These are phyloP conservation scores for Pythium phragmiticola DNA, from an alignment of 352 stramenopile genomes.

Conservation along the genomic window DNA sequence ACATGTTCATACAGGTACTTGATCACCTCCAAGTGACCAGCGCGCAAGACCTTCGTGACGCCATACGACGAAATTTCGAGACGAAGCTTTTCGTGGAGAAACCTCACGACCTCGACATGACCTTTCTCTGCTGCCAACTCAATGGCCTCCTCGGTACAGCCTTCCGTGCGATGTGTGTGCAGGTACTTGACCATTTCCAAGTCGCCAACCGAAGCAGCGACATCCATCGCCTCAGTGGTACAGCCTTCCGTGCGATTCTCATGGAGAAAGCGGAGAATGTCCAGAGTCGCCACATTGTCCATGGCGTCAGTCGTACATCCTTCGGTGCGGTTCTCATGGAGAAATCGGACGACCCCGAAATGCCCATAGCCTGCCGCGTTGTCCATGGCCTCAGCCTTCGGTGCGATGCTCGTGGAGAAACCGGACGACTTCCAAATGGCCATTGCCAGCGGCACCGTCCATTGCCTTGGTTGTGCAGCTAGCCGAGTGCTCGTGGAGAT, in stretches of 20 bases:
- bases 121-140: not conserved
- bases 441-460: too few species aligned
- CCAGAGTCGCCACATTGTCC: not conserved
- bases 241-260: not conserved
- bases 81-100: not conserved
- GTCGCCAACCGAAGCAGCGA: too few species aligned
- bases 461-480: too few species aligned
- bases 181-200: too few species aligned
- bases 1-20: not conserved
- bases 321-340: not conserved
- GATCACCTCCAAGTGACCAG: not conserved
- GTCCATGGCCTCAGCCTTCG: slow-evolving; percentile 12
- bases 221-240: not conserved
- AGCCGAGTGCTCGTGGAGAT: too few species aligned
- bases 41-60: not conserved
- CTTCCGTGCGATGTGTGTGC: not conserved
- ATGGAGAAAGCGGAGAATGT: slow-evolving; percentile 2
- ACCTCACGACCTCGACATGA: slow-evolving; percentile 1
- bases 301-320: not conserved
- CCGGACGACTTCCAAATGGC: not conserved
- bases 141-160: slow-evolving; percentile 2
- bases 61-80: not conserved
- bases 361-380: not conserved
- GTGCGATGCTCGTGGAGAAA: slow-evolving; percentile 4
- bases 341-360: slow-evolving; percentile 4